These are phyloP conservation scores for Fonsecaea multimorphosa DNA, from an alignment of 2,329 filamentous ascomycete genomes.

Conservation along the genomic window DNA sequence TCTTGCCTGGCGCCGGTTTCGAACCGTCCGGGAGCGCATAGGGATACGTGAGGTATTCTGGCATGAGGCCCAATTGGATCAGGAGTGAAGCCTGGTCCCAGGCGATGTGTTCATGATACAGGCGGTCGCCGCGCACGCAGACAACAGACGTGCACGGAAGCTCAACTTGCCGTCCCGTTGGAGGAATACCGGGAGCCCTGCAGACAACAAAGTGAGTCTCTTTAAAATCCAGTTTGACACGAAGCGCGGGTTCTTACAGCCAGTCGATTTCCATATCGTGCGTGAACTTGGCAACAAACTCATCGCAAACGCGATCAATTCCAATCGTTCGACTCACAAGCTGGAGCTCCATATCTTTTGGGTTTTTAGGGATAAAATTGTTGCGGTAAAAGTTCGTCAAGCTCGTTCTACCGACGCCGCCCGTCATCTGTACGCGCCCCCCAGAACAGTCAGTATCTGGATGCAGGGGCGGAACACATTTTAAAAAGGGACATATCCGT, in stretches of 20 bases:
- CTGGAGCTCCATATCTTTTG: slow-evolving; percentile 69
- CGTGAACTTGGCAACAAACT: slow-evolving; percentile 70
- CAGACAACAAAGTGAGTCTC: background rate
- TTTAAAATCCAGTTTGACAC: background rate
- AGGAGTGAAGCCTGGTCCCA: slow-evolving; percentile 73
- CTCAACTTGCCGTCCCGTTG: slow-evolving; percentile 60
- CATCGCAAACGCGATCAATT: slow-evolving; percentile 73
- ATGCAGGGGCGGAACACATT: background rate
- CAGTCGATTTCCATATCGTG: slow-evolving; percentile 70
- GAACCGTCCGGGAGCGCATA: slow-evolving; percentile 53
- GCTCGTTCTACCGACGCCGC: slow-evolving; percentile 69
- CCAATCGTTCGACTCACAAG: slow-evolving; percentile 75
- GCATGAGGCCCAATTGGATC: slow-evolving; percentile 66
- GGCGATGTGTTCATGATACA: slow-evolving; percentile 73
- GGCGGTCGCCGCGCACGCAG: slow-evolving; percentile 69
- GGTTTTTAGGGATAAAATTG: slow-evolving; percentile 77
- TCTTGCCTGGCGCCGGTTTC: slow-evolving; percentile 49
- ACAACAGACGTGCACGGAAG: slow-evolving; percentile 70
- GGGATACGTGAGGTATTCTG: slow-evolving; percentile 69
- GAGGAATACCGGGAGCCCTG: slow-evolving; percentile 65
- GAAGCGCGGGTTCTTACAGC: slow-evolving; percentile 64
- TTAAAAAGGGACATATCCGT: slow-evolving; percentile 6
- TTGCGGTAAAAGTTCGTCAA: slow-evolving; percentile 73
- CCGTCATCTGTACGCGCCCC: slow-evolving; percentile 57
- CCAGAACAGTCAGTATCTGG: slow-evolving; percentile 39